Evolutionary conservation across 352 stramenopile genomes (phyloP).

Genomic region (Pythium dissimile): DNA sequence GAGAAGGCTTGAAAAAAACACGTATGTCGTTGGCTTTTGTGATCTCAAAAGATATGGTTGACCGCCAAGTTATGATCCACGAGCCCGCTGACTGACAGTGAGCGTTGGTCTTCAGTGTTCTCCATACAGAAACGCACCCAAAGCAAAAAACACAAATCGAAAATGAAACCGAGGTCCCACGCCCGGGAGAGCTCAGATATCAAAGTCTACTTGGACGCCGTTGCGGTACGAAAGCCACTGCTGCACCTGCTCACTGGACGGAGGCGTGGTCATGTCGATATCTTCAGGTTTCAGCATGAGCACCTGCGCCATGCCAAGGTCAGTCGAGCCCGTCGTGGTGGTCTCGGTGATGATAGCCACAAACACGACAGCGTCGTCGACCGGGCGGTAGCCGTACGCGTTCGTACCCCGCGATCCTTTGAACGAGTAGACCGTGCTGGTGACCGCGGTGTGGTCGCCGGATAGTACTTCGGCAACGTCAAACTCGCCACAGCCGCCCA

Average conservation of each 20-base stretch:
- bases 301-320: constrained; percentile 23
- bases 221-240: constrained; percentile 30
- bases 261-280: constrained; percentile 24
- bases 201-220: constrained; percentile 24
- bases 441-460: constrained; percentile 23
- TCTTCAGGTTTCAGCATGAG: constrained; percentile 25
- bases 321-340: constrained; percentile 4
- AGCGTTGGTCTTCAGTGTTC: too few relatives aligned
- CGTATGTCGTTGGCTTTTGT: too few relatives aligned
- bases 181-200: too few relatives aligned
- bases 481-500: constrained; percentile 49
- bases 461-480: constrained; percentile 42
- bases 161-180: too few relatives aligned
- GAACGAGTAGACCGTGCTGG: constrained; percentile 49
- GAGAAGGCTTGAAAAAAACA: too few relatives aligned
- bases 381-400: constrained; percentile 24
- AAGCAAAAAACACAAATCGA: background rate
- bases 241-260: constrained; percentile 17
- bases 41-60: too few relatives aligned
- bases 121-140: background rate
- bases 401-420: constrained; percentile 35
- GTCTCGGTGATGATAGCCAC: constrained; percentile 32
- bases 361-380: constrained; percentile 26
- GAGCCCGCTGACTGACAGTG: too few relatives aligned
- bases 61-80: too few relatives aligned